A percentile compares a stretch with the other conserved stretches of the same genome.
phyloP scores from a whole-genome alignment of 495 filamentous ascomycete species.

The Talaromyces wortmannii region DNA sequence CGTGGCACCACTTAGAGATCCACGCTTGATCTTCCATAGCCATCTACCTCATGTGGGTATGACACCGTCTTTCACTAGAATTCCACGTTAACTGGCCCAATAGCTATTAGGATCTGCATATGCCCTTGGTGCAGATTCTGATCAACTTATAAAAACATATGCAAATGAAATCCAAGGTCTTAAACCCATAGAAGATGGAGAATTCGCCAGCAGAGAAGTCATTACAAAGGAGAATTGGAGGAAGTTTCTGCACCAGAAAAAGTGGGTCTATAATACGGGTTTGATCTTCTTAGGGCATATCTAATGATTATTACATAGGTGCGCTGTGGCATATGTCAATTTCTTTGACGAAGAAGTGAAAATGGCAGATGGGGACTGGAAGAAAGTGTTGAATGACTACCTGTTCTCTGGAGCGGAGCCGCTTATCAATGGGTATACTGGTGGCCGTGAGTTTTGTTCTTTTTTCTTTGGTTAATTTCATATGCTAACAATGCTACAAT shows the following conservation, averaged over 20 bases:
- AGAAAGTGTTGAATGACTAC: constrained; percentile 59
- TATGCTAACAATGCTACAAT: neutral
- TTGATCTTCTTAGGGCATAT: neutral
- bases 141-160: constrained; percentile 61
- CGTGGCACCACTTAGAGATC: constrained; percentile 3
- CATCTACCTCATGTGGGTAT: constrained; percentile 6
- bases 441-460: constrained; percentile 50
- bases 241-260: constrained; percentile 56
- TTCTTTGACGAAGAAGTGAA: constrained; percentile 79
- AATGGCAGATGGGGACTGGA: constrained; percentile 65
- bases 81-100: neutral
- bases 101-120: constrained; percentile 62
- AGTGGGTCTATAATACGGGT: constrained; percentile 12
- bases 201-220: constrained; percentile 52
- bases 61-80: neutral
- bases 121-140: constrained; percentile 54
- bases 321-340: constrained; percentile 71
- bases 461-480: neutral
- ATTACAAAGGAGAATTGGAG: constrained; percentile 63
- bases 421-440: constrained; percentile 62
- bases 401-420: constrained; percentile 65
- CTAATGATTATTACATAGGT: constrained; percentile 20
- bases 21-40: constrained; percentile 6
- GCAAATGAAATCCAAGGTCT: constrained; percentile 53
- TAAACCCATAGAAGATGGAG: constrained; percentile 47